A percentile compares a stretch with the other conserved stretches of the same genome.
Conservation (phyloP, 345 rosid genomes). For the Dipteronia sinensis region DNA sequence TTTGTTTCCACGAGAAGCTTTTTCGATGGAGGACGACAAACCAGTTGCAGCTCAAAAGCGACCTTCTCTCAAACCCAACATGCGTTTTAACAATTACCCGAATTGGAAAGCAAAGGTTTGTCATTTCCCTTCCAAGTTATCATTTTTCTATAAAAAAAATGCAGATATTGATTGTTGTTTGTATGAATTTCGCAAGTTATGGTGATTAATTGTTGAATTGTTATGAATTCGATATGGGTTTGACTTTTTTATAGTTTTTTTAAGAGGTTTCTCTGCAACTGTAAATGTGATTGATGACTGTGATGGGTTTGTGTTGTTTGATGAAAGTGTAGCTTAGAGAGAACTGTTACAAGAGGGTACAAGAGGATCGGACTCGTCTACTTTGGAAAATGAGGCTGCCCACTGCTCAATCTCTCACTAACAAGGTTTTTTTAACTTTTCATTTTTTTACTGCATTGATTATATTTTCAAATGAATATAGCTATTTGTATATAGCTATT, state of each 20-base stretch:
- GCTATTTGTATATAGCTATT: background rate
- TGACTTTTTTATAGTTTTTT: background rate
- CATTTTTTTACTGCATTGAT: background rate
- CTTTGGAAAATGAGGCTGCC: conserved; percentile 82
- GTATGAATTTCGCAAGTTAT: background rate
- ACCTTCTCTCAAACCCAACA: conserved; percentile 41
- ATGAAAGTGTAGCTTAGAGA: conserved; percentile 60
- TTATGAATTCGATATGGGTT: background rate
- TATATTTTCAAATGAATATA: background rate
- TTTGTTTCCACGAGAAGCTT: too few relatives aligned
- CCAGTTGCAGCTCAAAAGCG: conserved; percentile 32
- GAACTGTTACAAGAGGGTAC: conserved; percentile 70
- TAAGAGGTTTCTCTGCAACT: background rate
- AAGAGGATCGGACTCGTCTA: conserved; percentile 69
- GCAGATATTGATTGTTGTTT: background rate
- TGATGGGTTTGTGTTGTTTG: background rate
- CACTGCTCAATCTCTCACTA: conserved; percentile 37
- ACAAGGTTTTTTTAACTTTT: conserved; percentile 46
- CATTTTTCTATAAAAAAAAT: background rate
- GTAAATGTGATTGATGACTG: background rate
- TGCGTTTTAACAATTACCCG: conserved; percentile 45
- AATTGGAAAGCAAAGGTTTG: conserved; percentile 68
- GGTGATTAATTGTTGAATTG: background rate
- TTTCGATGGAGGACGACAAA: background rate
- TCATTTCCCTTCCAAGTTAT: conserved; percentile 5